Conservation (phyloP, 306 rosid species). For the Trifolium repens region DNA sequence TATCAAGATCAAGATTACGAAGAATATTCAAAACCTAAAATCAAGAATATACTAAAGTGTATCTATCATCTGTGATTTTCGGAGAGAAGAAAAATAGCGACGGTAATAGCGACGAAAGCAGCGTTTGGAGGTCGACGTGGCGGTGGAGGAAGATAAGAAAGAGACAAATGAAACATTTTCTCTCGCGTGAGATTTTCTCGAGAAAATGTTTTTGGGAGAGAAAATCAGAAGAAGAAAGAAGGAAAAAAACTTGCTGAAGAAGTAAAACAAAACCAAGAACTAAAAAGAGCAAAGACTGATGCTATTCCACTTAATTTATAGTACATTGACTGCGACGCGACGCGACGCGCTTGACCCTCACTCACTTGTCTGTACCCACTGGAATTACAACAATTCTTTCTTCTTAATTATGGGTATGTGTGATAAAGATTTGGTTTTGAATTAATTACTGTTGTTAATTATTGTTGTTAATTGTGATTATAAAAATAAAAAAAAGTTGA, state of each 20-base stretch:
- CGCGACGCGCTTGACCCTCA: neutral
- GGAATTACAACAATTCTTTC: too few relatives aligned
- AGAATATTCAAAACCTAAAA: slow-evolving; percentile 30
- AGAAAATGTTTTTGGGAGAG: slow-evolving; percentile 36
- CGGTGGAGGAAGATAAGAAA: neutral
- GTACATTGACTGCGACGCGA: neutral
- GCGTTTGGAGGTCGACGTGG: neutral
- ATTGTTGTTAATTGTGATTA: too few relatives aligned
- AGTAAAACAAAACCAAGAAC: slow-evolving; percentile 10
- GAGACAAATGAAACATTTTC: slow-evolving; percentile 15
- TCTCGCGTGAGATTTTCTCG: slow-evolving; percentile 8
- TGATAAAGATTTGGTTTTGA: too few relatives aligned
- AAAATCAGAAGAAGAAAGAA: slow-evolving; percentile 25
- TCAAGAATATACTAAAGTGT: neutral
- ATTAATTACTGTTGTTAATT: too few relatives aligned
- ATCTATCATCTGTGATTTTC: neutral
- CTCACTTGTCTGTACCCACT: neutral
- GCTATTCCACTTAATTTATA: slow-evolving; percentile 8
- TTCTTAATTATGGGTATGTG: too few relatives aligned
- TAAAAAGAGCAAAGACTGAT: neutral
- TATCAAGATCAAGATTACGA: slow-evolving; percentile 7
- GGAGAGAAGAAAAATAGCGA: neutral
- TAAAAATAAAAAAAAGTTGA: too few relatives aligned
- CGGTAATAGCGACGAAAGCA: neutral
- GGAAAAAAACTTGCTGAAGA: slow-evolving; percentile 32